Evolutionary conservation across 1,284 basidiomycete genomes (phyloP), one percentile per base, ranked within the genome.

Genomic region (Trichosporon asahii): DNA sequence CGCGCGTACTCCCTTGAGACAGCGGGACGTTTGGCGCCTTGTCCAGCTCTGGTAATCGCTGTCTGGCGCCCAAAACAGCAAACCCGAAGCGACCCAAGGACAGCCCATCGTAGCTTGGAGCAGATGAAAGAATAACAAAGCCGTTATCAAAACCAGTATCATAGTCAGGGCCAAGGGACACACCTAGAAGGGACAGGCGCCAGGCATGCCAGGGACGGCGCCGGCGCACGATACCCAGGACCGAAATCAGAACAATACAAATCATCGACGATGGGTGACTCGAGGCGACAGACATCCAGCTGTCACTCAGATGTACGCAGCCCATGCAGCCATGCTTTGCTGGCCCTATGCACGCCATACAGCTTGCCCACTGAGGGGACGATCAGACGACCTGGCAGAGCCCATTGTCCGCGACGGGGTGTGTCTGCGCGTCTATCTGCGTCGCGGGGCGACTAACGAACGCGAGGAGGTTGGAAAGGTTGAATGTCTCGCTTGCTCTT

Each of bases 211-310:
- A 53, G 49, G 49, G 49, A 53, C 49, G 23, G 49, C n/a, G 21
- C 21, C 7, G 21, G 49, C n/a, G 21, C 49, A 46, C 11, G 15
- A 53, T 2, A 53, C 18, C 49, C 49, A 53, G 49, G 23, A 53
- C 49, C 49, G 49, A 23, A 53, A 53, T 21, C 49, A 53, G 49
- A 53, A 53, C 23, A 53, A 53, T 53, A 53, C 49, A 53, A 53
- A 53, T 53, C 15, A 14, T 14, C 8, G 21, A 11, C 21, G 9
- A 25, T 12, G 6, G 49, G 49, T 53, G 49, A 25, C 40, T 44
- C 40, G 40, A 44, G 40, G 40, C 40, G 40, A 44, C 40, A 44
- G 31, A 33, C 31, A 14, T 5, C 12, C 6, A 4, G 5, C 35
- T 44, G 40, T 44, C 40, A 44, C 40, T 44, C 40, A 6, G 40